Percentiles rank a stretch among this genome's conserved stretches.
Conservation (phyloP, 73 alveolate genomes). For the Symbiodinium natans region DNA sequence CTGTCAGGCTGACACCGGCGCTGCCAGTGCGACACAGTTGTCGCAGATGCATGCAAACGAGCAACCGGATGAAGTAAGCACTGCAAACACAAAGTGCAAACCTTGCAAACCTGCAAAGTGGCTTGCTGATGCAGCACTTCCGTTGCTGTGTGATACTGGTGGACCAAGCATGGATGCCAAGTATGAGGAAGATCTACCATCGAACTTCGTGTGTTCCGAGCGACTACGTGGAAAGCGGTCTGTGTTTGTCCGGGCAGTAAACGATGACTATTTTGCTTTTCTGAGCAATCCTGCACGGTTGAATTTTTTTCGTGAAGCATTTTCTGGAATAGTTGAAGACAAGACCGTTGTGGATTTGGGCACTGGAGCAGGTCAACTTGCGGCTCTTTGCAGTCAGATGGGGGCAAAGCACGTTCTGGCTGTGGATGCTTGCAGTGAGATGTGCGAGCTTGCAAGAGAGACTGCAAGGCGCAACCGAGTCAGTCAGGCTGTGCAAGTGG, state of each 20-base stretch:
- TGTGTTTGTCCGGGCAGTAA: not conserved
- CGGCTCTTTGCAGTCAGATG: not conserved
- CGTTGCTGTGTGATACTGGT: slow-evolving; percentile 50
- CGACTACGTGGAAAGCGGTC: not conserved
- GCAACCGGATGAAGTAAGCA: not conserved
- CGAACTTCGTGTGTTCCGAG: not conserved
- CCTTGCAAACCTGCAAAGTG: slow-evolving; percentile 12
- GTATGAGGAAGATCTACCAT: slow-evolving; percentile 15
- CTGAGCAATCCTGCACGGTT: slow-evolving; percentile 28
- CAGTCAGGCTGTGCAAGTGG: slow-evolving; percentile 8
- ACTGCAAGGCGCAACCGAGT: not conserved
- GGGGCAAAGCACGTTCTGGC: slow-evolving; percentile 12
- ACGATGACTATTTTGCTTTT: slow-evolving; percentile 70
- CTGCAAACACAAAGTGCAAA: not conserved
- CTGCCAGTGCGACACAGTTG: not conserved
- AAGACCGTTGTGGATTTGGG: slow-evolving; percentile 42
- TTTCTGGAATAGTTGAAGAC: not conserved
- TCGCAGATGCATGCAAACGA: not conserved
- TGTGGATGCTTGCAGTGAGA: slow-evolving; percentile 52
- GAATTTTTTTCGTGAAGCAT: slow-evolving; percentile 21
- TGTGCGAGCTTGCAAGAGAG: slow-evolving; percentile 39
- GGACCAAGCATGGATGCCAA: not conserved
- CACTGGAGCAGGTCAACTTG: slow-evolving; percentile 59
- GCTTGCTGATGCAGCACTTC: slow-evolving; percentile 32
- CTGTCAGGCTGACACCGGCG: not conserved